A percentile compares a stretch with the other conserved stretches of the same genome.
These are phyloP conservation scores for Nelumbo lutea DNA, from an alignment of 164 flowering plant genomes.

Conservation along the genomic window DNA sequence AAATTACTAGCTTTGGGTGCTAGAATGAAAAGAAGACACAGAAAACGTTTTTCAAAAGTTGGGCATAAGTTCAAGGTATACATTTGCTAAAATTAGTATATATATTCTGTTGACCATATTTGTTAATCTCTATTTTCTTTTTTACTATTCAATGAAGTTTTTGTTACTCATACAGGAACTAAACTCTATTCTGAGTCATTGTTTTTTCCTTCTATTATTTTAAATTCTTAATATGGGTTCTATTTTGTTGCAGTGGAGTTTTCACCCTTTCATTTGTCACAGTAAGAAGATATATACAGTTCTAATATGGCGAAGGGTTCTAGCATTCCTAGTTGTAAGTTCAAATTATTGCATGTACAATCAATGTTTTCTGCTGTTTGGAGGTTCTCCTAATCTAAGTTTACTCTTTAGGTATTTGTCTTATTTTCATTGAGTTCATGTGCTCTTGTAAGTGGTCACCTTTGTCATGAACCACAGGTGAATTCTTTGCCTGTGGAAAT, in stretches of 20 bases:
- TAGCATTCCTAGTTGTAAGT: constrained; percentile 96
- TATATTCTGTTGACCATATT: background rate
- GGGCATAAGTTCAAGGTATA: too few relatives aligned
- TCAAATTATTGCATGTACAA: background rate
- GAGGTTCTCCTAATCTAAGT: background rate
- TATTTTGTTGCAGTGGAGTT: constrained; percentile 83
- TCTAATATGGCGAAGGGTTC: constrained; percentile 91
- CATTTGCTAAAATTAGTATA: too few relatives aligned
- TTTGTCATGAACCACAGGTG: too few relatives aligned
- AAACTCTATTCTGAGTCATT: background rate
- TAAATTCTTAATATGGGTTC: background rate
- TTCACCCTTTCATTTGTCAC: constrained; percentile 88
- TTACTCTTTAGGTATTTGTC: too few relatives aligned
- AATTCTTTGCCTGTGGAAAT: too few relatives aligned
- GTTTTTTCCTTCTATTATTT: background rate
- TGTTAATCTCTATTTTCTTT: background rate
- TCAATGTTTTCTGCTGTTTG: background rate
- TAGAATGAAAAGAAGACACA: background rate
- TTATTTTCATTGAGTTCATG: too few relatives aligned
- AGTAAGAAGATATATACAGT: constrained; percentile 94
- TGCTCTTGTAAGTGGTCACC: too few relatives aligned
- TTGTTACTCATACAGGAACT: background rate
- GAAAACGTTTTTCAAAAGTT: too few relatives aligned
- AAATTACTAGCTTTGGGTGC: background rate
- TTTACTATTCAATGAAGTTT: too few relatives aligned